Evolutionary conservation across 805 yeast genomes (phyloP).

Genomic region (Kuraishia floccosa): DNA sequence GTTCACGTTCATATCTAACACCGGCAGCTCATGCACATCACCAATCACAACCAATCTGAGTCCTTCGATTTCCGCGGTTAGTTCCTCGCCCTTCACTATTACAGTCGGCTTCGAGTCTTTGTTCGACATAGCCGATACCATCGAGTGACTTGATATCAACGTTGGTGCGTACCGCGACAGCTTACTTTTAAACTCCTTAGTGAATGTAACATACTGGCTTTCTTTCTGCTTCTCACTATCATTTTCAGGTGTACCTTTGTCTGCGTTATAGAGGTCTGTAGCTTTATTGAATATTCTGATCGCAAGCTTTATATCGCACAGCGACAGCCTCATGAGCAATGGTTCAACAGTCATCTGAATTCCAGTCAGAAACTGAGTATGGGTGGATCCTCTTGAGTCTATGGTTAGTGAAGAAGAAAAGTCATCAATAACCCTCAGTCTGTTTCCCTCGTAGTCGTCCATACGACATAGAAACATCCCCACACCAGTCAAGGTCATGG

Average conservation of each 20-base stretch:
- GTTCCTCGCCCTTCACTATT: constrained; percentile 55
- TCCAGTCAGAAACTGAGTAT: constrained; percentile 44
- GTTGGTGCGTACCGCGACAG: constrained; percentile 63
- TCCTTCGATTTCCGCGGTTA: constrained; percentile 61
- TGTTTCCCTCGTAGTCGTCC: constrained; percentile 49
- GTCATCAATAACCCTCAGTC: constrained; percentile 76
- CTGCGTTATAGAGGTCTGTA: constrained; percentile 30
- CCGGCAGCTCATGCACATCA: constrained; percentile 84
- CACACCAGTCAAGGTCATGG: constrained; percentile 62
- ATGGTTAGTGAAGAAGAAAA: constrained; percentile 69
- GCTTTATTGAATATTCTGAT: constrained; percentile 64
- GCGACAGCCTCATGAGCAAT: constrained; percentile 65
- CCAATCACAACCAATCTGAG: constrained; percentile 76
- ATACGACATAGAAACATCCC: constrained; percentile 81
- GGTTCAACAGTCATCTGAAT: constrained; percentile 72
- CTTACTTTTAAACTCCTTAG: constrained; percentile 53
- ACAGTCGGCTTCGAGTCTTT: constrained; percentile 19
- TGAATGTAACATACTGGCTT: constrained; percentile 25
- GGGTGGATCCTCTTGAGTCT: constrained; percentile 59
- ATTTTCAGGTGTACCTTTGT: constrained; percentile 3
- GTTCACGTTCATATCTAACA: constrained; percentile 61
- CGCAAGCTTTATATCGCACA: constrained; percentile 81
- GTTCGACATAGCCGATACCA: constrained; percentile 12
- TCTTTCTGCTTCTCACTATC: constrained; percentile 7
- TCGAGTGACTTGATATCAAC: constrained; percentile 38